Conservation (phyloP, 2,329 filamentous ascomycete species). For the Aspergillus pseudonomiae region DNA sequence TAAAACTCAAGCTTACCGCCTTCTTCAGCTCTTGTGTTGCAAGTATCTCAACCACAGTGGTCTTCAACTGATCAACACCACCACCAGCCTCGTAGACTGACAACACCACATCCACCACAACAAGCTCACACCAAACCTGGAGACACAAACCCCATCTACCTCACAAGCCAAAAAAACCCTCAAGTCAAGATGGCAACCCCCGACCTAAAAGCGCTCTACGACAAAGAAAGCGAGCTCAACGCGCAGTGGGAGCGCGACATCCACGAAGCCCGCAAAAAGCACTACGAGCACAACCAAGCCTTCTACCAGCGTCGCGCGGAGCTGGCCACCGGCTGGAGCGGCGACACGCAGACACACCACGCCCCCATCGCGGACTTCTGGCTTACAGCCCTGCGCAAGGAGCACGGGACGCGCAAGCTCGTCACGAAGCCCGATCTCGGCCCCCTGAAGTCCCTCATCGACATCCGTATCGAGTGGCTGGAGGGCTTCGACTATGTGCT, state of each 20-base stretch:
- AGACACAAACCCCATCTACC: accelerated
- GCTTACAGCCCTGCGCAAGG: background rate
- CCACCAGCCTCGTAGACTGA: no score
- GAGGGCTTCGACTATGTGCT: background rate
- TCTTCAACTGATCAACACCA: no score
- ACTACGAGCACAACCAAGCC: background rate
- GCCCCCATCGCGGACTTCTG: background rate
- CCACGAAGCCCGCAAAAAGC: background rate
- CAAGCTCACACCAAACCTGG: background rate
- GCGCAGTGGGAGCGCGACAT: background rate
- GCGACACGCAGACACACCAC: background rate
- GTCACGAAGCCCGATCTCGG: background rate
- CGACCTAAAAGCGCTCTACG: background rate
- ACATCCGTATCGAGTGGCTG: background rate
- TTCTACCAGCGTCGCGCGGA: background rate
- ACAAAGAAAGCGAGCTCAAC: background rate
- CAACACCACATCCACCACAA: background rate
- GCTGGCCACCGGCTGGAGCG: background rate
- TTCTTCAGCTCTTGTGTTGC: background rate
- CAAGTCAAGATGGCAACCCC: background rate
- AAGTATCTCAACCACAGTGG: background rate
- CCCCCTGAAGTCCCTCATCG: background rate
- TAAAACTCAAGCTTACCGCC: background rate
- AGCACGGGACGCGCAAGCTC: background rate
- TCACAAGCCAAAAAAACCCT: background rate